A percentile compares a stretch with the other conserved stretches of the same genome.
Evolutionary conservation across 1,284 basidiomycete species (phyloP).

Genomic region (Pisolithus thermaeus): DNA sequence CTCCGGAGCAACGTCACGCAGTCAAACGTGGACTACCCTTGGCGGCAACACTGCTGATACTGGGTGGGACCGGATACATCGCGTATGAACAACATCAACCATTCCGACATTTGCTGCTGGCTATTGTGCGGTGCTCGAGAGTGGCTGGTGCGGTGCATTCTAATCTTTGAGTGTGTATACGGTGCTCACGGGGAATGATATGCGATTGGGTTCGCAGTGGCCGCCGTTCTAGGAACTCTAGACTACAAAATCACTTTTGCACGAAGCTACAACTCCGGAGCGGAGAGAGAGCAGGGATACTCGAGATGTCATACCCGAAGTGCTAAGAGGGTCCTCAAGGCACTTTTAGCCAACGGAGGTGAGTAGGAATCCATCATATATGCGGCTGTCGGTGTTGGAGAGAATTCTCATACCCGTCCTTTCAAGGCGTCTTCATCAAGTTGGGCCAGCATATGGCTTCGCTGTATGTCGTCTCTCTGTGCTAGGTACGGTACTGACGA

Average conservation of each 20-base stretch:
- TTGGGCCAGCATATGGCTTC: slow-evolving; percentile 87
- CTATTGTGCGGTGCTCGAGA: slow-evolving; percentile 68
- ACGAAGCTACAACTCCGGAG: slow-evolving; percentile 50
- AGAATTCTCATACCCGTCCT: not conserved
- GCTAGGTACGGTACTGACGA: not conserved
- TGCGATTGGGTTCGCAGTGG: slow-evolving; percentile 33
- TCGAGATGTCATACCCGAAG: slow-evolving; percentile 80
- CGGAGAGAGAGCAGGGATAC: slow-evolving; percentile 51
- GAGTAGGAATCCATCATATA: slow-evolving; percentile 13
- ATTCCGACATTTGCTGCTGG: slow-evolving; percentile 58
- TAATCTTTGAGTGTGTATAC: not conserved
- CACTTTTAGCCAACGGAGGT: slow-evolving; percentile 86
- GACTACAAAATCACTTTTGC: slow-evolving; percentile 85
- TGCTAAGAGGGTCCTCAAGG: slow-evolving; percentile 70
- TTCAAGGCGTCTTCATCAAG: slow-evolving; percentile 83
- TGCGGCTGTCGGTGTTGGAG: not conserved
- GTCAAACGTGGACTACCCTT: slow-evolving; percentile 21
- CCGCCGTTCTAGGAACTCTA: slow-evolving; percentile 60
- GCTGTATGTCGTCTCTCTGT: slow-evolving; percentile 36
- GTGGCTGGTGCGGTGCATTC: slow-evolving; percentile 45
- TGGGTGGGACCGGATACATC: slow-evolving; percentile 36
- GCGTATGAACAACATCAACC: slow-evolving; percentile 59
- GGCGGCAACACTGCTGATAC: slow-evolving; percentile 15
- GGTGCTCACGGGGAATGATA: not conserved
- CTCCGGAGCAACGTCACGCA: slow-evolving; percentile 4